Evolutionary conservation across 352 stramenopile species (phyloP), one percentile per base, ranked within the genome.

Genomic region (Pythium apleroticum): DNA sequence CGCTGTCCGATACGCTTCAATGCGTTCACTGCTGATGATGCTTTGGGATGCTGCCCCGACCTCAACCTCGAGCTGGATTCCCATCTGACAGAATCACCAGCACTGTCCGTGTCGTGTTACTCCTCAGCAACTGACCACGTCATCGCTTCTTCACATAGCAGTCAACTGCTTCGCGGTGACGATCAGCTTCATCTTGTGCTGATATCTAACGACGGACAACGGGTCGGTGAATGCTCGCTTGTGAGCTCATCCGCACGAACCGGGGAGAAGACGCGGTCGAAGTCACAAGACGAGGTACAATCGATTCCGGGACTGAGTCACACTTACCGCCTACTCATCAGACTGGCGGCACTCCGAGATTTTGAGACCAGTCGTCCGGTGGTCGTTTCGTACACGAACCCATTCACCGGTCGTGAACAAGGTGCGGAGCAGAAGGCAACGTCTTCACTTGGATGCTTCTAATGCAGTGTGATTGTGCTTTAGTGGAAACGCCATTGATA

Each of bases 401-500:
- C 67, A 57, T 73, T 73, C 37, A 64, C 52, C 5, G 60, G 56
- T 4, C 59, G 60, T 20, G 60, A 69, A 60, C 31, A 24, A 56
- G 57, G 67, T 73, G 50, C 20, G 57, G 56, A 50, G 19, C 19
- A 22, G 17, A 4, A 6, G 37, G 4, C 37, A 46, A 46, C 3
- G 15, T 62, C 25, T 22, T 24, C 30, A 33, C 10, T 33, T 33
- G 30, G 5, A 33, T 33, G 30, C 10, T 5, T 9, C 19, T 20
- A 22, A 55, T 30, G 31, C 25, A 19, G 20, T n/a, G 31, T 24
- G 4, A 1, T 48, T 19, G 22, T 25, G 7, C 30, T 53, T 20
- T 15, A 89, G 82, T 88, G 7, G 75, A 71, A 39, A 74, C 75
- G 30, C 63, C 77, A 0, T 60, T 65, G 48, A 72, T 87, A 35